phyloP scores from a whole-genome alignment of 768 basidiomycete genomes.

The Hygrophoropsis aurantiaca region DNA sequence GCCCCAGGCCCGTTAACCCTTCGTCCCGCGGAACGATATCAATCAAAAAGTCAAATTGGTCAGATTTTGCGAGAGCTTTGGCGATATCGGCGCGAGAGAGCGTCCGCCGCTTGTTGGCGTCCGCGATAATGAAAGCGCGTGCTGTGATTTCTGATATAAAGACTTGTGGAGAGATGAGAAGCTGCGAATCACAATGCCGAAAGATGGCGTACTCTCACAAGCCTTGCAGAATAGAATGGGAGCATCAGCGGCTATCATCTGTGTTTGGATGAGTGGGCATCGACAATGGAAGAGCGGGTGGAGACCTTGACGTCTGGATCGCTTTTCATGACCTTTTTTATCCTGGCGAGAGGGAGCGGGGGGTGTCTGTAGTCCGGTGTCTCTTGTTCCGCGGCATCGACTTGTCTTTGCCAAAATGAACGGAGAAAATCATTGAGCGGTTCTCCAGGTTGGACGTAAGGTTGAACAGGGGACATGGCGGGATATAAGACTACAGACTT shows the following conservation, averaged over 20 bases:
- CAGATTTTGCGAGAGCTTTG: conserved; percentile 86
- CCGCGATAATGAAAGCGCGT: conserved; percentile 92
- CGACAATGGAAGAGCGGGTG: conserved; percentile 21
- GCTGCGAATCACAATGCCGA: too few relatives aligned
- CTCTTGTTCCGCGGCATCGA: conserved; percentile 84
- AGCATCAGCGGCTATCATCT: conserved; percentile 99
- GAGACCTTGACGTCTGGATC: conserved; percentile 92
- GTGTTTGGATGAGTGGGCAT: conserved; percentile 2
- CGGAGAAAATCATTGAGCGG: conserved; percentile 84
- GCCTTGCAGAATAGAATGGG: conserved; percentile 97
- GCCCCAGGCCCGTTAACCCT: conserved; percentile 23
- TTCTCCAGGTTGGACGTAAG: conserved; percentile 81
- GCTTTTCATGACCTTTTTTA: conserved; percentile 99
- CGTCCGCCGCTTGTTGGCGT: conserved; percentile 95
- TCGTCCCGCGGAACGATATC: conserved; percentile 94
- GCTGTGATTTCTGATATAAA: conserved; percentile 98
- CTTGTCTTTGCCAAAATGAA: conserved; percentile 88
- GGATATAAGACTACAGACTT: conserved; percentile 13
- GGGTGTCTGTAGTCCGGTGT: conserved; percentile 87
- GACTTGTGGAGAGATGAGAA: conserved; percentile 45
- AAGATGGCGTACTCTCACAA: conserved; percentile 78
- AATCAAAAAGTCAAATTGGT: conserved; percentile 97
- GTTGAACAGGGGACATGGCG: conserved; percentile 37
- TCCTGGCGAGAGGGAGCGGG: conserved; percentile 87
- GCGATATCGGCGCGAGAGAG: conserved; percentile 92